A percentile compares a stretch with the other conserved stretches of the same genome.
Conservation (phyloP, 192 early-diverging fungal genomes). For the Oehlia diaphana region DNA sequence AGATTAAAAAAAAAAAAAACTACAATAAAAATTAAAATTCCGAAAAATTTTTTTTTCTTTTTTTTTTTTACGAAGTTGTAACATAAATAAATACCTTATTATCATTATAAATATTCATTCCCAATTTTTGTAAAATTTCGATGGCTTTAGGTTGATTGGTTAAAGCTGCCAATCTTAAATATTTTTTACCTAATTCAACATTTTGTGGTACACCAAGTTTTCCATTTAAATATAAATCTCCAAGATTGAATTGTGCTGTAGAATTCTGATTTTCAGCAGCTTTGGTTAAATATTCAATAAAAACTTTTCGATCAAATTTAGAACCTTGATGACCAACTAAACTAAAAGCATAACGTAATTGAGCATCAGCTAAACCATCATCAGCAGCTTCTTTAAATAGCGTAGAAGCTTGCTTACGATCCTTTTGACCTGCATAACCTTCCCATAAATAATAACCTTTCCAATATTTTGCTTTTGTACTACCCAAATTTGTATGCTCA, state of each 20-base stretch:
- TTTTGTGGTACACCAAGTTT: not conserved
- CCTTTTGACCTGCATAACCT: slow-evolving; percentile 16
- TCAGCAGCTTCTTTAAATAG: slow-evolving; percentile 29
- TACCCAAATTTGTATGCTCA: slow-evolving; percentile 13
- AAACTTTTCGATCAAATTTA: not conserved
- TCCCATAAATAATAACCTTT: slow-evolving; percentile 29
- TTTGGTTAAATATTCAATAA: slow-evolving; percentile 2
- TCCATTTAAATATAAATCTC: slow-evolving; percentile 2
- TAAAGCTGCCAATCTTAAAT: slow-evolving; percentile 10
- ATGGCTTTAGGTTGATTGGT: slow-evolving; percentile 6
- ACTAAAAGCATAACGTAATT: slow-evolving; percentile 24
- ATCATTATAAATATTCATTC: not conserved
- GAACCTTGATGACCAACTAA: not conserved
- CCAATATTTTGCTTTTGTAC: slow-evolving; percentile 29
- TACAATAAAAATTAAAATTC: too few species aligned
- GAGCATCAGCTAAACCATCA: slow-evolving; percentile 25
- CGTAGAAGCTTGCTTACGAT: not conserved
- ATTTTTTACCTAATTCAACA: not conserved
- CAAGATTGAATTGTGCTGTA: slow-evolving; percentile 1
- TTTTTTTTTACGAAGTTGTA: too few species aligned
- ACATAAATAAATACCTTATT: not conserved
- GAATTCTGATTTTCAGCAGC: not conserved
- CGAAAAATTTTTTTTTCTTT: too few species aligned
- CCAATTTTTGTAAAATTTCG: slow-evolving; percentile 41
- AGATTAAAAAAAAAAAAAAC: too few species aligned